Percentiles rank a stretch among this genome's conserved stretches.
phyloP scores from a whole-genome alignment of 2,329 filamentous ascomycete genomes.

The Lomentospora prolificans region DNA sequence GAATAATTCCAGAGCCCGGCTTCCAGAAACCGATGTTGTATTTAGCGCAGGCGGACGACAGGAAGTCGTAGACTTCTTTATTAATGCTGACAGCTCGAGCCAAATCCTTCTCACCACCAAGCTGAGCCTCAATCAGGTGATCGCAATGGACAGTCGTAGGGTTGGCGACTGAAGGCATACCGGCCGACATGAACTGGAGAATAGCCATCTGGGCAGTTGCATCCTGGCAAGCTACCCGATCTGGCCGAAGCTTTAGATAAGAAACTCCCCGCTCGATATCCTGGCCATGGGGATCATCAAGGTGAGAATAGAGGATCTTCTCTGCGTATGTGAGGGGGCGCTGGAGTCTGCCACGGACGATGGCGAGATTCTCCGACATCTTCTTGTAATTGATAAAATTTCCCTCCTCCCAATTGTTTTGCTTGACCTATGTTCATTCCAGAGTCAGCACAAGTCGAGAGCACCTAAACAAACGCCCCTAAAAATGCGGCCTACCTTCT shows the following conservation, averaged over 20 bases:
- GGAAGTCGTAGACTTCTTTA: conserved; percentile 98
- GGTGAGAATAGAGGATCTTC: conserved; percentile 98
- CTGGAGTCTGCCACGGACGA: conserved; percentile 85
- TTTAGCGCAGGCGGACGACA: conserved; percentile 88
- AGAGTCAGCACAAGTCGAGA: neutral
- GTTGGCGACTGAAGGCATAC: conserved; percentile 90
- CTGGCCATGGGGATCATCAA: conserved; percentile 92
- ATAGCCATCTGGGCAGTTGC: conserved; percentile 99
- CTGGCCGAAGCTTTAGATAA: conserved; percentile 92
- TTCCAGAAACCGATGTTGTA: conserved; percentile 99
- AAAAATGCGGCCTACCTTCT: conserved; percentile 64
- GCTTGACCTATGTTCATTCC: conserved; percentile 52
- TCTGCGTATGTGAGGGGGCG: conserved; percentile 90
- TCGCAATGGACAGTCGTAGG: conserved; percentile 96
- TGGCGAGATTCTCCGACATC: conserved; percentile 93
- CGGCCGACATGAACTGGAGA: conserved; percentile 98
- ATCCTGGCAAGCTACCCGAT: conserved; percentile 98
- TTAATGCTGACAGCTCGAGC: conserved; percentile 85
- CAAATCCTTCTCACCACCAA: conserved; percentile 90
- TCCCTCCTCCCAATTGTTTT: conserved; percentile 92
- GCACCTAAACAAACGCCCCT: too few relatives aligned
- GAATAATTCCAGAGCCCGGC: conserved; percentile 97
- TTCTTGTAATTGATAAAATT: conserved; percentile 99
- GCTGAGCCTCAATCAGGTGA: conserved; percentile 96
- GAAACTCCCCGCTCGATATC: conserved; percentile 93